Evolutionary conservation across 2,329 filamentous ascomycete genomes (phyloP).

Genomic region (Fusarium avenaceum): DNA sequence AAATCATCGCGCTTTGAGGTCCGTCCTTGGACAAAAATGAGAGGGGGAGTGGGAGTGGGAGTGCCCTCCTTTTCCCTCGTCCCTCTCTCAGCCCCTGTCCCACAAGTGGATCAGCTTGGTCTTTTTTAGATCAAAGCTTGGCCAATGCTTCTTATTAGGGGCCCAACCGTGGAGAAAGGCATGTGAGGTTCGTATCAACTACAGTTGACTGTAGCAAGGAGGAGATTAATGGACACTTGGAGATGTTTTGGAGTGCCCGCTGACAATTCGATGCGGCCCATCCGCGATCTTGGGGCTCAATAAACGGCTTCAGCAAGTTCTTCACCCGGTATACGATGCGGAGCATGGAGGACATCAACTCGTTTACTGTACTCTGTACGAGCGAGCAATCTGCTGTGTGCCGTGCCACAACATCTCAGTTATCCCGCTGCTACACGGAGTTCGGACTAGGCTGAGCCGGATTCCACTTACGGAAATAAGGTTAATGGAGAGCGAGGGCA

Average conservation of each 20-base stretch:
- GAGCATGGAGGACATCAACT: not conserved
- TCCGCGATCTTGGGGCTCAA: not conserved
- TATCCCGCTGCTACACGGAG: constrained; percentile 29
- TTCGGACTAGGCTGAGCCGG: constrained; percentile 22
- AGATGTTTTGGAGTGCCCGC: constrained; percentile 3
- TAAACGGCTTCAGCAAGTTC: constrained; percentile 6
- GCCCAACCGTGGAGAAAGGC: constrained; percentile 21
- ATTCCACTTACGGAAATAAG: constrained; percentile 16
- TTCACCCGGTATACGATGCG: not conserved
- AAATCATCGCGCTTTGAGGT: constrained; percentile 32
- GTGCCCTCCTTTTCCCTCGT: constrained; percentile 10
- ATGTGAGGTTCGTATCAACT: constrained; percentile 3
- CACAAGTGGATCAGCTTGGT: constrained; percentile 23
- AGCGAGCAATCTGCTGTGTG: constrained; percentile 22
- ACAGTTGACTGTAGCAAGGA: too few relatives aligned
- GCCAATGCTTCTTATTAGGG: constrained; percentile 41
- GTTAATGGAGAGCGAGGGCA: constrained; percentile 4
- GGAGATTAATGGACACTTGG: not conserved
- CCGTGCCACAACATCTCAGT: constrained; percentile 25
- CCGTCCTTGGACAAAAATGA: constrained; percentile 24
- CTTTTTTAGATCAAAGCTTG: constrained; percentile 47
- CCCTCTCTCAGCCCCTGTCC: not conserved
- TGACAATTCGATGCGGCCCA: not conserved
- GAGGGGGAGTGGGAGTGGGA: not conserved
- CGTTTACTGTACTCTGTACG: constrained; percentile 23